Base-by-base conservation (phyloP, 1,284 basidiomycete species). In the Moesziomyces sp. region DNA sequence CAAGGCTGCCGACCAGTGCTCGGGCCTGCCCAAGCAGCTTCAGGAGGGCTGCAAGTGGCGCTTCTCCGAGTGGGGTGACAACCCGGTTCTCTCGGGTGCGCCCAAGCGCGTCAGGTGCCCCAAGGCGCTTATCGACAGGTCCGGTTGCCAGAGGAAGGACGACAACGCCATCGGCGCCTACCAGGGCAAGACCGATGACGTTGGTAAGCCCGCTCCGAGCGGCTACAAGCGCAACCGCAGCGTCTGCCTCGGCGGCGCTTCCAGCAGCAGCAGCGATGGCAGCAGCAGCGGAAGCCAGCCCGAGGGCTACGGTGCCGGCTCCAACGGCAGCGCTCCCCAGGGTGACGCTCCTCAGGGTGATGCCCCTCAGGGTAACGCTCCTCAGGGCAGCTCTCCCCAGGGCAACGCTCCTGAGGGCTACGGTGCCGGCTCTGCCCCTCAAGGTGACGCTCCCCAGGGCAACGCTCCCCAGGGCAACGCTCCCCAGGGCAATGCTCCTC, bases 141-240 rank as follows among this genome's bases (percentile, higher is more conserved):
- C 71, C 14, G 71, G 71, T 9, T 68, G 71, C n/a, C 71, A 68
- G 61, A 56, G 71, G 26, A 65, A 68, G 61, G 71, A 74, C 43
- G 71, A 74, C 21, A 55, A 46, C 43, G 54, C 57, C 10, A 24
- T 55, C 34, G 38, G 46, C 19, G 21, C 61, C 10, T 68, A 61
- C 45, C 42, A 52, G 18, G 65, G 65, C 34, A 43, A 65, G 58
- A 56, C 58, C 10, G 57, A 52, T 19, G 28, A 6, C 19, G 19
- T 16, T 0, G 48, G 52, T 24, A n/a, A n/a, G 13, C 38, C 70
- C 13, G 64, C 70, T 23, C 26, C 44, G 21, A 49, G 35, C 23
- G 21, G 53, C 44, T 64, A 73, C 53, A 67, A 73, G 60, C 59
- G 70, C 18, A 50, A 73, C 24, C 52, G 70, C 23, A 67, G 70